Base-by-base conservation (phyloP, 129 eudicot genomes). In the Smallanthus sonchifolius region DNA sequence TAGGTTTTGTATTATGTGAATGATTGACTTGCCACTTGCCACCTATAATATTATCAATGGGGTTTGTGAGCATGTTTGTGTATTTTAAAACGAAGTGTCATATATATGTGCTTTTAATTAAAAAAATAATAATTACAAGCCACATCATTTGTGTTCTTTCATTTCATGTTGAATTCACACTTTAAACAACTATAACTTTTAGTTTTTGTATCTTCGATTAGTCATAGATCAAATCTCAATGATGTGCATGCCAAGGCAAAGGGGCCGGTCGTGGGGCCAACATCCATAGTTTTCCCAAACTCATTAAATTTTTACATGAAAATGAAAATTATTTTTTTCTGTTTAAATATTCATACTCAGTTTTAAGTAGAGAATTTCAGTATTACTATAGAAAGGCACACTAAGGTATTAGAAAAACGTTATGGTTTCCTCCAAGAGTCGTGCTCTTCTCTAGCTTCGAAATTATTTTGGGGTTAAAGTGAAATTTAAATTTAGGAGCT, bases 1-100 rank as follows among this genome's bases (percentile, higher is more conserved):
- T 62, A 66, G 67, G 66, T 71, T 78, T 49, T 79, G 67, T 72
- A 39, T 51, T 49, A 54, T 67, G 51, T 67, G 40, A 78, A 45
- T 70, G 64, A 70, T 62, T 78, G 72, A 78, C 56, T 49, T 45
- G 56, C 65, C 37, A 45, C 78, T 72, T 72, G 76, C 75, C 16
- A 59, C 62, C 42, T 69, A 59, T 55, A 59, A 54, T 55, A 28
- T 34, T 61, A 30, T 67, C 62, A 49, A 49, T 64, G 54, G 34
- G 17, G 30, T 5, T 51, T 65, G 55, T 65, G 43, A 45, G 55
- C 52, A 38, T 75, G 30, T 68, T 37, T 63, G 10, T 76, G 73
- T 20, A 13, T 43, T 36, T 66, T 15, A 67, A 57, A 68, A 43
- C 10, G 52, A 75, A 37, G 54, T 63, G 63, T 65, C 45, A 61